Evolutionary conservation across 495 filamentous ascomycete species (phyloP).

Genomic region (Talaromyces trachyspermus): DNA sequence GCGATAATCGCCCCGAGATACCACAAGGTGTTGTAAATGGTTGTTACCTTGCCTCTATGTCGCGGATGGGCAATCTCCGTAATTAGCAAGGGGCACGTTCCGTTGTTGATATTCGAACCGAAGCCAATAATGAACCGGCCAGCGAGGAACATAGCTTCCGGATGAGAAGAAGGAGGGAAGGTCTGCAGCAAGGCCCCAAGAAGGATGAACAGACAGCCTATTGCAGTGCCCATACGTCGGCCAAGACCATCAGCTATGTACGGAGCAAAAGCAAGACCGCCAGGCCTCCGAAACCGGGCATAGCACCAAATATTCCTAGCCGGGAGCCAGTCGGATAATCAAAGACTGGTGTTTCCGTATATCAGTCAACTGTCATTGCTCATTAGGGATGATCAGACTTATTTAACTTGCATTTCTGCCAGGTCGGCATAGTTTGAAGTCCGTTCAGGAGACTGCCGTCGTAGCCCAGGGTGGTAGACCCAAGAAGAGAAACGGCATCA

Average conservation of each 20-base stretch:
- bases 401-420: conserved; percentile 19
- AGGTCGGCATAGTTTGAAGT: conserved; percentile 23
- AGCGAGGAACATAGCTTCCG: conserved; percentile 12
- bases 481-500: conserved; percentile 27
- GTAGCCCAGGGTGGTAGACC: conserved; percentile 25
- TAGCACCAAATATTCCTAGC: conserved; percentile 20
- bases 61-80: conserved; percentile 56
- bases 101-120: conserved; percentile 4
- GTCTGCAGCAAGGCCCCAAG: conserved; percentile 15
- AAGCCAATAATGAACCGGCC: conserved; percentile 14
- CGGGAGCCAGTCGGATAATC: conserved; percentile 16
- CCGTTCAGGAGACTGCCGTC: conserved; percentile 29
- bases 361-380: background rate
- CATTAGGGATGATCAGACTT: background rate
- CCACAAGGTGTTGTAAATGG: conserved; percentile 56
- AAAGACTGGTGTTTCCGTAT: conserved; percentile 14
- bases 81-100: conserved; percentile 48
- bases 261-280: conserved; percentile 16
- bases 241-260: conserved; percentile 12
- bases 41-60: conserved; percentile 53
- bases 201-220: conserved; percentile 12
- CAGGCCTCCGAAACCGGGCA: conserved; percentile 22
- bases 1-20: conserved; percentile 48
- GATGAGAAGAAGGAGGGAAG: conserved; percentile 6
- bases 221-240: conserved; percentile 9